Base-by-base conservation (phyloP, 352 stramenopile genomes). In the Thalassiosira exigua region DNA sequence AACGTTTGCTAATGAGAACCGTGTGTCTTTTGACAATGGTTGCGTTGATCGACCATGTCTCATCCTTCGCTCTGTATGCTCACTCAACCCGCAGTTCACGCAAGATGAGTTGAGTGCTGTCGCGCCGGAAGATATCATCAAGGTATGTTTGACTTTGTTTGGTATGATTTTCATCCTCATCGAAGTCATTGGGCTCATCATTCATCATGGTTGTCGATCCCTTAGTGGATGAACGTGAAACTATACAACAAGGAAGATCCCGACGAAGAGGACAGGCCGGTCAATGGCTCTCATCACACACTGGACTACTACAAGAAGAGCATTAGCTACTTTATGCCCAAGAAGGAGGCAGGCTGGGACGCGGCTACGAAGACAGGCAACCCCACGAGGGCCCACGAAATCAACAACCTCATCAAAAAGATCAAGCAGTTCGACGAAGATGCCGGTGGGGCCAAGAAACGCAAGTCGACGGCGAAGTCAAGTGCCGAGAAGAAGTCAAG, bases 391-490 rank as follows among this genome's bases (percentile, higher is more conserved):
- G 65, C 69, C 19, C 41, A 66, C 14, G 53, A 68, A 50, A 36
- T 79, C 17, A 79, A 74, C 29, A 66, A 66, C 29, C 54, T 73
- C 39, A 74, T 79, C 26, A 79, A 79, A 17, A 76, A 54, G 56
- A 58, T 76, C 1, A 27, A 26, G 9, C 44, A 59, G 11, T 33
- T 69, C 22, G 57, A 66, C 21, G 22, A 58, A 2, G 32, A 57
- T 29, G 50, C 24, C 21, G 57, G 57, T 29, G 67, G 57, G 27
- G 30, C 30, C 4, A 69, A 69, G 67, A 67, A 76, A 48, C 65
- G 67, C 30, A 76, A 69, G 48, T 62, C 46, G 30, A 27, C 41
- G 7, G 0, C 24, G 12, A 46, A 46, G 2, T 36, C 42, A 1
- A 44, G 54, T 30, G 17, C 7, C 24, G 24, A 4, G 22, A 72